Conservation (phyloP, 108 stramenopile species). For the Cafeteria roenbergensis region DNA sequence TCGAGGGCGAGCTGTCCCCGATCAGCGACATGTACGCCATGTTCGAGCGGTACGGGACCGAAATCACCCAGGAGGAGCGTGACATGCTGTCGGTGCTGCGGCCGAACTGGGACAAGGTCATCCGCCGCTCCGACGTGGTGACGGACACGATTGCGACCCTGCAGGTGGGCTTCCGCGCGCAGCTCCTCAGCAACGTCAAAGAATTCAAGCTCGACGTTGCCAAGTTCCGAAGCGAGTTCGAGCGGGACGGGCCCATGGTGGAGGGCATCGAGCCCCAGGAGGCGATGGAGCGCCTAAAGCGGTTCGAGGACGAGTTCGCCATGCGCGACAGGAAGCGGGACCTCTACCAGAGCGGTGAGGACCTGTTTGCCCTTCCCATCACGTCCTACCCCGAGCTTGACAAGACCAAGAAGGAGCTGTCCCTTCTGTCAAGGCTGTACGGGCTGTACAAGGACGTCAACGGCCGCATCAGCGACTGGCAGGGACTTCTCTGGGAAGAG, state of each 20-base stretch:
- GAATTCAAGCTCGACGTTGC: constrained; percentile 28
- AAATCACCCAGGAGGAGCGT: constrained; percentile 41
- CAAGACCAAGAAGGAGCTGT: constrained; percentile 46
- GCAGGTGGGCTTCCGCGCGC: constrained; percentile 44
- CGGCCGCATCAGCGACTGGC: constrained; percentile 27
- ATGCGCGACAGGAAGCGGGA: constrained; percentile 45
- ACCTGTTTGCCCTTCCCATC: constrained; percentile 44
- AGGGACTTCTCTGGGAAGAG: constrained; percentile 28
- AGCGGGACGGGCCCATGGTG: constrained; percentile 33
- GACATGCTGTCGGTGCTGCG: constrained; percentile 41
- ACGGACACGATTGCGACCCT: constrained; percentile 30
- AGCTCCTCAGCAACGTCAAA: constrained; percentile 39
- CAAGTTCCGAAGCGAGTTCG: constrained; percentile 27
- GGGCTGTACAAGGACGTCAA: constrained; percentile 44
- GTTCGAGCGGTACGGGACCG: constrained; percentile 44
- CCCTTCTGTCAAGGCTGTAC: constrained; percentile 47
- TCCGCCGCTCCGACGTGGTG: constrained; percentile 41
- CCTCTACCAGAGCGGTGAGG: constrained; percentile 42
- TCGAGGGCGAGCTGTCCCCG: constrained; percentile 46
- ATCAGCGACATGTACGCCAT: constrained; percentile 52
- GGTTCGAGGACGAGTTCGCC: constrained; percentile 44
- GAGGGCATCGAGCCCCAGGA: constrained; percentile 34
- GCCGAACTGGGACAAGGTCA: constrained; percentile 38
- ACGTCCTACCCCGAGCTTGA: constrained; percentile 37
- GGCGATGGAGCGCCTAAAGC: constrained; percentile 40